A percentile compares a stretch with the other conserved stretches of the same genome.
Evolutionary conservation across 2,329 filamentous ascomycete species (phyloP).

Genomic region (Colletotrichum simmondsii): DNA sequence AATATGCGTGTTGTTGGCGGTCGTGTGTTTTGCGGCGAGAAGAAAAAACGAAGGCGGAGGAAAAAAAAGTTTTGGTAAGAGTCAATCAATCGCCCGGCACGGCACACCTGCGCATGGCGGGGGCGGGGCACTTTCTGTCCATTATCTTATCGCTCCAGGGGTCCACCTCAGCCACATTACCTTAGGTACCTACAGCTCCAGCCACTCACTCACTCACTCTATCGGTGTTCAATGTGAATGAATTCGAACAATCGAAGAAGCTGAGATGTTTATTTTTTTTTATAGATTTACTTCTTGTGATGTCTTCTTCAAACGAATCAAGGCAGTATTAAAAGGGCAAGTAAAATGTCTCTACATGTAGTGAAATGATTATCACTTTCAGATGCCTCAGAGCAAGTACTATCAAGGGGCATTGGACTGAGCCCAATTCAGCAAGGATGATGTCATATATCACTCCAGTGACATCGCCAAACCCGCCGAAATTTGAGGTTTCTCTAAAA

Average conservation of each 20-base stretch:
- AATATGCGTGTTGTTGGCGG: not conserved
- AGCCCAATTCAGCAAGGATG: not conserved
- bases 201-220: not conserved
- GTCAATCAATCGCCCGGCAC: not conserved
- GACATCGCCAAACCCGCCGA: not conserved
- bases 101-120: not conserved
- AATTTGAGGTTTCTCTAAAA: not conserved
- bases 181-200: not conserved
- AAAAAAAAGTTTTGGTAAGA: conserved; percentile 2
- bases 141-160: conserved; percentile 7
- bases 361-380: not conserved
- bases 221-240: not conserved
- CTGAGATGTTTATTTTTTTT: not conserved
- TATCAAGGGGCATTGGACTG: not conserved
- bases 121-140: conserved; percentile 6
- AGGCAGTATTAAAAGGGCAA: too few relatives aligned
- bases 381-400: too few relatives aligned
- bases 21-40: not conserved
- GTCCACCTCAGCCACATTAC: not conserved
- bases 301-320: too few relatives aligned
- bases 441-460: conserved; percentile 5
- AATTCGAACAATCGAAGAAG: not conserved
- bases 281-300: too few relatives aligned
- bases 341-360: too few relatives aligned
- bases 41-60: not conserved